Percentiles rank a stretch among this genome's conserved stretches.
phyloP scores from a whole-genome alignment of 2,329 filamentous ascomycete species.

The Trichoderma sp. region DNA sequence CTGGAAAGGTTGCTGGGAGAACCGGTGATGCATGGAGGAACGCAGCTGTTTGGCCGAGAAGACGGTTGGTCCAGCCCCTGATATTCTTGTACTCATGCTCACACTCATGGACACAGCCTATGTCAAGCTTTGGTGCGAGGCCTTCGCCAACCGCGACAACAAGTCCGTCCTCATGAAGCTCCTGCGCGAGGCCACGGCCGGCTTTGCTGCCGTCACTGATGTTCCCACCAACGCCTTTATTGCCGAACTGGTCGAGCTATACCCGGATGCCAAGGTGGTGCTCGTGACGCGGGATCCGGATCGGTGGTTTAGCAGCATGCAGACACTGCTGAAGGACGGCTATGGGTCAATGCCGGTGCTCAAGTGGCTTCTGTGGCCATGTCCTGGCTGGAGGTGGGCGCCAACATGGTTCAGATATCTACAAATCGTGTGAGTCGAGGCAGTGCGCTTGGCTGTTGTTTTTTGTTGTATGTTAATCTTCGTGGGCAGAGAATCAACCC shows the following conservation, averaged over 20 bases:
- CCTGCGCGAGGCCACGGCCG: conserved; percentile 40
- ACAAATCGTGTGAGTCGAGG: background rate
- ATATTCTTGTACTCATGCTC: background rate
- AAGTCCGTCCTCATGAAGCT: conserved; percentile 32
- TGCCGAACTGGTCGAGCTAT: conserved; percentile 48
- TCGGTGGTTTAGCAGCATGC: conserved; percentile 39
- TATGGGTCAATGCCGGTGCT: background rate
- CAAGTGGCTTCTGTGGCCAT: conserved; percentile 21
- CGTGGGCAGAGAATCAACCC: background rate
- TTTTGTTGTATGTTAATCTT: background rate
- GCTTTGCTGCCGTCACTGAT: conserved; percentile 51
- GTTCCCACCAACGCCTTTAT: conserved; percentile 44
- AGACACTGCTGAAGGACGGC: conserved; percentile 5
- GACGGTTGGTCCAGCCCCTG: conserved; percentile 31
- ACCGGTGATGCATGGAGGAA: conserved; percentile 53
- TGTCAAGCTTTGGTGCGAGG: conserved; percentile 21
- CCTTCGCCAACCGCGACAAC: conserved; percentile 25
- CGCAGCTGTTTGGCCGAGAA: conserved; percentile 37
- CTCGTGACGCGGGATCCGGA: conserved; percentile 40
- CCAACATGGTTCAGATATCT: background rate
- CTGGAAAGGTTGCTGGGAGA: conserved; percentile 49
- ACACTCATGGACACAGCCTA: conserved; percentile 10
- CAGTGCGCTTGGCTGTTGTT: background rate
- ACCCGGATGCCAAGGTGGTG: conserved; percentile 51
- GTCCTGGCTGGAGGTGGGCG: conserved; percentile 24